Conservation (phyloP, 1,284 basidiomycete species). For the Psilocybe mexicana region DNA sequence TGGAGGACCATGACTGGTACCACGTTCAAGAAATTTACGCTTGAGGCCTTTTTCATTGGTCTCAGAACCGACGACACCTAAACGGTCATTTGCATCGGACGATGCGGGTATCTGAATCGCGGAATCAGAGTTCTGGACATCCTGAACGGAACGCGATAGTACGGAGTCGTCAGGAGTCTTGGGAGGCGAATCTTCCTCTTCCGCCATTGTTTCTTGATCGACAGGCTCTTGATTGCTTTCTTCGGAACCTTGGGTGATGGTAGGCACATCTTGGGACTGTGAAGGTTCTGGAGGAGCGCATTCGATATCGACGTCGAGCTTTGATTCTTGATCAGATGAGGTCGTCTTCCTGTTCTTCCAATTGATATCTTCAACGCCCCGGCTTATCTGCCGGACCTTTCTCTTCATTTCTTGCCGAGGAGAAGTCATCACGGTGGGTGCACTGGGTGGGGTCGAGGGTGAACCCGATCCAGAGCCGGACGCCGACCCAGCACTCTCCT, state of each 20-base stretch:
- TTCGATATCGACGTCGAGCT: constrained; percentile 21
- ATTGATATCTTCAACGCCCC: constrained; percentile 72
- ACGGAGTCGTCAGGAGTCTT: constrained; percentile 23
- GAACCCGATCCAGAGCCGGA: constrained; percentile 47
- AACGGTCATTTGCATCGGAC: constrained; percentile 18
- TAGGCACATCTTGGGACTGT: constrained; percentile 6
- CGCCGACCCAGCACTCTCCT: constrained; percentile 36
- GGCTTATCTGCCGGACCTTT: constrained; percentile 74
- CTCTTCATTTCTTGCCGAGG: constrained; percentile 74
- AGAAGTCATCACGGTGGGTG: constrained; percentile 39
- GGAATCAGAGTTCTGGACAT: constrained; percentile 15
- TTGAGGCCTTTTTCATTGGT: constrained; percentile 61
- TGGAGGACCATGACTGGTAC: constrained; percentile 56
- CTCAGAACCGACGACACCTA: constrained; percentile 35
- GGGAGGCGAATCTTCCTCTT: constrained; percentile 22
- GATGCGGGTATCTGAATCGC: constrained; percentile 9
- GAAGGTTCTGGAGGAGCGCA: constrained; percentile 16
- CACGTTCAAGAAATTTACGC: constrained; percentile 60
- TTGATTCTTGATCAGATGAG: constrained; percentile 26
- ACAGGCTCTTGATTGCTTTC: constrained; percentile 8
- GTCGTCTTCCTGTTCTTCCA: constrained; percentile 54
- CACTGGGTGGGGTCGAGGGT: constrained; percentile 37
- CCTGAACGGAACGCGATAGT: constrained; percentile 21
- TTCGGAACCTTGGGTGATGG: constrained; percentile 1
- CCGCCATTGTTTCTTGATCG: constrained; percentile 9